Base-by-base conservation (phyloP, 768 basidiomycete genomes). In the Krasilnikovozyma curviuscula region DNA sequence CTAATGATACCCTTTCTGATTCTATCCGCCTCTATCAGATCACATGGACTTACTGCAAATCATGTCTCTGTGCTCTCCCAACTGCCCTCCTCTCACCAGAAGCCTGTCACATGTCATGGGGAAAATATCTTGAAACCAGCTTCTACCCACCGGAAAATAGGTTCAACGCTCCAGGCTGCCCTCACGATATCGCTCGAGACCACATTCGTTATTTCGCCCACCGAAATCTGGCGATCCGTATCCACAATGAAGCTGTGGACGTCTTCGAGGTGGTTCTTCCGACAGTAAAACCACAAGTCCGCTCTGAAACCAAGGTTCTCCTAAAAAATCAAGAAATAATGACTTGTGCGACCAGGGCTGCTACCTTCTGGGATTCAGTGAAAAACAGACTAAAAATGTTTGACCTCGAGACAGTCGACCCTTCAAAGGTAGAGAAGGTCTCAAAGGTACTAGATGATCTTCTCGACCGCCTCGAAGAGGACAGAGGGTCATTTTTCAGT, bases 321-420 rank as follows among this genome's bases (percentile, higher is more conserved):
- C 70, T 97, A 56, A 93, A 86, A 68, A 97, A 97, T 61, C 63
- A 71, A n/a, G 89, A 97, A 58, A 95, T 82, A 58, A 73, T 80
- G 48, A 71, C 73, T 16, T 66, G 91, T 24, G 74, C 83, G 56
- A 69, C 70, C 32, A 74, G 81, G 44, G 86, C 83, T 70, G 47
- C 59, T 65, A 53, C 64, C 1, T 71, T 66, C 57, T 71, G 67
- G 60, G 63, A 66, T 44, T 70, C 69, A 19, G 65, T 70, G 28
- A 54, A 62, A 19, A 56, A 59, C n/a, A 63, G 69, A 16, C 44
- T 65, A 7, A 54, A 60, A 18, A 58, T 55, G 6, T 61, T 63
- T 45, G 63, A 64, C 41, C 55, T 49, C 18, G 58, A 61, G 6
- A 50, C 63, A 21, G 59, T 61, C 29, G 58, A 65, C 28, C 58